Percentiles rank a stretch among this genome's conserved stretches.
Evolutionary conservation across 139 green algal genomes (phyloP).

Genomic region (Chlamydomonas schloesseri): DNA sequence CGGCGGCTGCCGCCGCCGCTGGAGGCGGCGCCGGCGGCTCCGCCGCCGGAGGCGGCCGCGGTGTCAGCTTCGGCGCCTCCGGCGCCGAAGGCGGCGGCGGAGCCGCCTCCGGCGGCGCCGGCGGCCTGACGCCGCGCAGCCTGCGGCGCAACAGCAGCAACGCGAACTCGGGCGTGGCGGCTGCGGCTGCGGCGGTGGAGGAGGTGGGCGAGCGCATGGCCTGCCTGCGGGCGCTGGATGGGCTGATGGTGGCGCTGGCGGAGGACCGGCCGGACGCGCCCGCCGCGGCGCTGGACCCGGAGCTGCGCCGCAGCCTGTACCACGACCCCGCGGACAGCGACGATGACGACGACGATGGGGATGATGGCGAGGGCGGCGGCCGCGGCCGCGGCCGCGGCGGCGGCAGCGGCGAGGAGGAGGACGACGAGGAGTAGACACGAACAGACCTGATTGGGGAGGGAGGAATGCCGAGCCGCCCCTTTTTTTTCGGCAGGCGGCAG

Average conservation of each 20-base stretch:
- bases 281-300: slow-evolving; percentile 3
- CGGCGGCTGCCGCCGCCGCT: neutral
- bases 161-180: neutral
- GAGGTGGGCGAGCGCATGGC: slow-evolving; percentile 3
- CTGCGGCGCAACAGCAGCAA: neutral
- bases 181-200: neutral
- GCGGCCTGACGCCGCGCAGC: neutral
- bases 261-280: slow-evolving; percentile 21
- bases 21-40: neutral
- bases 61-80: neutral
- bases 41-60: neutral
- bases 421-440: no score
- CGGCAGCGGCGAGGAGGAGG: no score
- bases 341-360: neutral
- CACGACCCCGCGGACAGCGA: neutral
- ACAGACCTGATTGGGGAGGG: no score
- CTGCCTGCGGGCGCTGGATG: slow-evolving; percentile 5
- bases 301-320: slow-evolving; percentile 8
- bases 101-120: no score
- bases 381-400: no score
- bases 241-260: slow-evolving; percentile 29
- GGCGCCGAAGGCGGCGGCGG: neutral
- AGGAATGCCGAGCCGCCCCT: no score
- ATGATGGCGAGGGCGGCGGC: neutral
- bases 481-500: no score